phyloP scores from a whole-genome alignment of 2,329 filamentous ascomycete species.

The Escovopsis sp. region DNA sequence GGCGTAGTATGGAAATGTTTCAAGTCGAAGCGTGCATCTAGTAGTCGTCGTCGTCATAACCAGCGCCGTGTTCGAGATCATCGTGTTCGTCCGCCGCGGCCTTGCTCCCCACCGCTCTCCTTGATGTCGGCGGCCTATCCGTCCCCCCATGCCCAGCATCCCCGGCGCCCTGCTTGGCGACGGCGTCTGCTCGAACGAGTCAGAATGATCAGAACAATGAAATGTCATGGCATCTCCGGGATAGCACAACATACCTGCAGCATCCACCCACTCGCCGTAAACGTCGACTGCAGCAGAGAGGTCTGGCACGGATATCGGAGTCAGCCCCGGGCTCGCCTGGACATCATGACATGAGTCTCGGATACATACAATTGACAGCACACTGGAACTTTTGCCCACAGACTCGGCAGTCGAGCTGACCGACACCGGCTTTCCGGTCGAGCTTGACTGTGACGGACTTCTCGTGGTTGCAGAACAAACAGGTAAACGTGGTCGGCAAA shows the following conservation, averaged over 20 bases:
- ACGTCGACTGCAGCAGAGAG: conserved; percentile 87
- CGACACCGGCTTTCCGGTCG: conserved; percentile 83
- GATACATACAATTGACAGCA: conserved; percentile 66
- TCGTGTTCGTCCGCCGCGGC: conserved; percentile 27
- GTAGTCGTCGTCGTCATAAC: conserved; percentile 41
- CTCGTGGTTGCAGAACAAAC: conserved; percentile 97
- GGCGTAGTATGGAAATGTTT: background rate
- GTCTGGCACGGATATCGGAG: conserved; percentile 34
- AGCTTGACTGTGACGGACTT: conserved; percentile 82
- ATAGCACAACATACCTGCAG: conserved; percentile 35
- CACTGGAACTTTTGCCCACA: conserved; percentile 92
- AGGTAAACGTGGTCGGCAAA: conserved; percentile 76
- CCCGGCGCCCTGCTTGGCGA: conserved; percentile 31
- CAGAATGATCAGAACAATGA: conserved; percentile 6
- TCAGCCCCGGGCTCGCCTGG: conserved; percentile 7
- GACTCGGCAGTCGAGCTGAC: conserved; percentile 75
- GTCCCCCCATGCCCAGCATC: conserved; percentile 16
- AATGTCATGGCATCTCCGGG: background rate
- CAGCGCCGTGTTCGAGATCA: conserved; percentile 36
- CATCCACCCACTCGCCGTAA: conserved; percentile 97
- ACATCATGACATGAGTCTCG: too few relatives aligned
- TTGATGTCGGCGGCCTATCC: conserved; percentile 10
- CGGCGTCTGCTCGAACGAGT: conserved; percentile 26
- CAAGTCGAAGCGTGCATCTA: conserved; percentile 17
- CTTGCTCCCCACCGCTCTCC: conserved; percentile 11